Percentiles rank a stretch among this genome's conserved stretches.
phyloP scores from a whole-genome alignment of 768 basidiomycete species.

The Boletus sp. region DNA sequence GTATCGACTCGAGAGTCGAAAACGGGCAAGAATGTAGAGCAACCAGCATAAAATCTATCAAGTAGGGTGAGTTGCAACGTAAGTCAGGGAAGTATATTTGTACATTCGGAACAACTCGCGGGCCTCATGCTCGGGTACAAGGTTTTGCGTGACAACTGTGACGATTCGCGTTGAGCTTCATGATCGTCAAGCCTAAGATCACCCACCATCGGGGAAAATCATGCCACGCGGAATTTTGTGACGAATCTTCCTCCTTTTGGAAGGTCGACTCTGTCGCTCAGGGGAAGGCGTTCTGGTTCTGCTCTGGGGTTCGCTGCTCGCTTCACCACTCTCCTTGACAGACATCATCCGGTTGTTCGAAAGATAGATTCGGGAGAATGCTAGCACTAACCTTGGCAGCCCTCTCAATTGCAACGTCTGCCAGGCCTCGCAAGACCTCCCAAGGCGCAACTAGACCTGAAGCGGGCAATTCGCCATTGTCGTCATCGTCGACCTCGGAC shows the following conservation, averaged over 20 bases:
- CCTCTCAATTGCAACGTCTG: constrained; percentile 76
- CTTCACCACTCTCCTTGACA: constrained; percentile 68
- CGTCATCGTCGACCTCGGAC: constrained; percentile 82
- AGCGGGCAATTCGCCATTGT: constrained; percentile 74
- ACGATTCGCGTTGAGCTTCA: constrained; percentile 1
- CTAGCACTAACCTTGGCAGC: constrained; percentile 60
- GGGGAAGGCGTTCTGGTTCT: constrained; percentile 71
- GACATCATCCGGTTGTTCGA: constrained; percentile 9
- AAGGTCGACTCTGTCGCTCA: constrained; percentile 63
- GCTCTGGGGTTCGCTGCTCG: constrained; percentile 68
- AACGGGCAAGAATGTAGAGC: constrained; percentile 85
- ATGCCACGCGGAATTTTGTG: constrained; percentile 56
- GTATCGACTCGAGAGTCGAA: constrained; percentile 84
- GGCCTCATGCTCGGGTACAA: constrained; percentile 80
- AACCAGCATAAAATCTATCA: constrained; percentile 84
- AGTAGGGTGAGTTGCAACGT: constrained; percentile 10
- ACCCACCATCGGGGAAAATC: constrained; percentile 74
- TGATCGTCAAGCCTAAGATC: background rate
- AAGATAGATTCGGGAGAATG: background rate
- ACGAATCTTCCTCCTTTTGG: constrained; percentile 68
- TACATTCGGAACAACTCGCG: constrained; percentile 84
- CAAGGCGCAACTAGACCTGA: constrained; percentile 82
- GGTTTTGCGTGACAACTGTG: constrained; percentile 78
- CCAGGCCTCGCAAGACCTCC: constrained; percentile 78
- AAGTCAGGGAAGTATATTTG: background rate